phyloP scores from a whole-genome alignment of 768 basidiomycete species.

The Hericium rajendrae region DNA sequence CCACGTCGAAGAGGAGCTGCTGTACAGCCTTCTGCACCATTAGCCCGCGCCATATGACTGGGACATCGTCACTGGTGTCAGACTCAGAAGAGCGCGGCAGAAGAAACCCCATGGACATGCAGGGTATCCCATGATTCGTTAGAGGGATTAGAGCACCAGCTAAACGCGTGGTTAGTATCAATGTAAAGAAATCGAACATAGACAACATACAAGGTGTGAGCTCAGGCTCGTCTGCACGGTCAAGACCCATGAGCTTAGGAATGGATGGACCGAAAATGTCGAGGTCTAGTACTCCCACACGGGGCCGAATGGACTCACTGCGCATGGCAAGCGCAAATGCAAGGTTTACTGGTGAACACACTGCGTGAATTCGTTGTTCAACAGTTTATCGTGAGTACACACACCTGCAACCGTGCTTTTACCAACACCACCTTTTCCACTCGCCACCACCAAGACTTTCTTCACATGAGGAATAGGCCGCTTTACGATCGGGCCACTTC shows the following conservation, averaged over 20 bases:
- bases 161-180: constrained; percentile 1
- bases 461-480: constrained; percentile 62
- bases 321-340: constrained; percentile 60
- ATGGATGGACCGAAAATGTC: constrained; percentile 95
- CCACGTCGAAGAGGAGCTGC: constrained; percentile 91
- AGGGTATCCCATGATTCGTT: constrained; percentile 79
- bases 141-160: constrained; percentile 76
- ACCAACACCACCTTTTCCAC: constrained; percentile 93
- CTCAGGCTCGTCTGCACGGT: constrained; percentile 64
- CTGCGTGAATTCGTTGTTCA: neutral
- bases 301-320: constrained; percentile 28
- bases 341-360: constrained; percentile 52
- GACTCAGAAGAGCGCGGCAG: constrained; percentile 47
- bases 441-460: constrained; percentile 76
- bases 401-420: constrained; percentile 89
- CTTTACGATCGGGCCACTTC: constrained; percentile 43
- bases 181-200: neutral
- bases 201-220: constrained; percentile 52
- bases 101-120: constrained; percentile 98
- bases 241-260: constrained; percentile 88
- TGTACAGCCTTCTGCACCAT: constrained; percentile 99
- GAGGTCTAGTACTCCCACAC: constrained; percentile 85
- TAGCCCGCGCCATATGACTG: constrained; percentile 91
- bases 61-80: constrained; percentile 53
- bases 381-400: constrained; percentile 9